Base-by-base conservation (phyloP, 176 grass and related monocot species). In the Carex cristatella region DNA sequence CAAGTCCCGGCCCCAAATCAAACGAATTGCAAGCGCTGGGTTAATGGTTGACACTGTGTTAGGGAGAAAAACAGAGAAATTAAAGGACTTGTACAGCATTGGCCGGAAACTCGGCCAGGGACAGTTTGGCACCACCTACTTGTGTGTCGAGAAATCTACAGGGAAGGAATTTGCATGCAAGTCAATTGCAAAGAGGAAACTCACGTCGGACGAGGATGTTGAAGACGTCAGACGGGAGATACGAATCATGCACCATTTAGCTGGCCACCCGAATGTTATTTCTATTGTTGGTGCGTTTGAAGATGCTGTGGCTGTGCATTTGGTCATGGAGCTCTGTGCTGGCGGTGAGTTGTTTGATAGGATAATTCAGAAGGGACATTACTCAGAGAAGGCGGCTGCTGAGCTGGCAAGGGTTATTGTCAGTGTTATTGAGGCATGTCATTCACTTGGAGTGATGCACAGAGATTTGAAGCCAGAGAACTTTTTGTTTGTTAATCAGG, bases 381-480 rank as follows among this genome's bases (percentile, higher is more conserved):
- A 87, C 53, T 82, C 86, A 16, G 86, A 87, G 54, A 82, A 82
- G 40, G 81, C 79, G 0, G 86, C 86, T 16, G 86, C 86, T 51
- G 13, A 83, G 37, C 56, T 87, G 10, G 86, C 79, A 2, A 70
- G 66, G 38, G 65, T 87, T 46, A 87, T 87, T 35, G 86, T 82
- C 55, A 73, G 86, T 61, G 86, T 87, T n/a, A 79, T 87, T 18
- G 86, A 87, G 65, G 66, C 65, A 12, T 87, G 86, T 55, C 86
- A 87, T 82, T 87, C 86, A 4, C 61, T 87, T 1, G 86, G 86
- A 15, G 86, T 87, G 60, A 87, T 87, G 86, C 86, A 87, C 56
- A 64, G 86, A 32, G 86, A 87, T 83, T 55, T 87, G 56, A 87
- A 87, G 35, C 86, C 86, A 1, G 86, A 87, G 86, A 87, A 87